phyloP scores from a whole-genome alignment of 2,329 filamentous ascomycete genomes.

The Claviceps lovelessii region DNA sequence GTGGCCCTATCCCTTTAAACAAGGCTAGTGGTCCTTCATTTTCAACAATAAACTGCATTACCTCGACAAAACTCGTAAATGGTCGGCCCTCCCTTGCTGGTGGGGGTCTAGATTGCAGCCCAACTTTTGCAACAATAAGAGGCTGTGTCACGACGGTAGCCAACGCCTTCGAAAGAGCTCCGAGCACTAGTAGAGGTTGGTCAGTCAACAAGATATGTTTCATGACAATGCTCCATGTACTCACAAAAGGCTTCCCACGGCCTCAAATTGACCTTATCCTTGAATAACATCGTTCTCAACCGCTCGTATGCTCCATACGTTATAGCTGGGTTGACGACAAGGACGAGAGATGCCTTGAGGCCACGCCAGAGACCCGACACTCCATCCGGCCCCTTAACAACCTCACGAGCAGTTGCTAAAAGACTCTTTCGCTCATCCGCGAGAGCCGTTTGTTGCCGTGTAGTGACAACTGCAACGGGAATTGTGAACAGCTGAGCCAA shows the following conservation, averaged over 20 bases:
- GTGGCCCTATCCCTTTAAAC: conserved; percentile 93
- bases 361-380: conserved; percentile 84
- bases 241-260: conserved; percentile 84
- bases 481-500: conserved; percentile 93
- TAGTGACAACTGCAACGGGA: conserved; percentile 88
- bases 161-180: conserved; percentile 80
- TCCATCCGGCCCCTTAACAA: conserved; percentile 81
- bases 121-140: conserved; percentile 93
- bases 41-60: conserved; percentile 86
- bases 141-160: conserved; percentile 90
- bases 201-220: not conserved
- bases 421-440: conserved; percentile 76
- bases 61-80: conserved; percentile 85
- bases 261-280: conserved; percentile 58
- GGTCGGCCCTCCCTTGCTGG: conserved; percentile 72
- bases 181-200: conserved; percentile 49
- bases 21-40: conserved; percentile 72
- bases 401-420: conserved; percentile 74
- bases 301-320: conserved; percentile 96
- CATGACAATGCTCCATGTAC: conserved; percentile 23
- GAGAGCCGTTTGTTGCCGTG: conserved; percentile 83
- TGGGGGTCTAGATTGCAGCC: conserved; percentile 84
- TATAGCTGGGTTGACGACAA: conserved; percentile 92
- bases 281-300: conserved; percentile 63
- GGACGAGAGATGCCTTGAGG: conserved; percentile 84